A percentile compares a stretch with the other conserved stretches of the same genome.
Evolutionary conservation across 768 basidiomycete species (phyloP).

Genomic region (Termitomyces sp.): DNA sequence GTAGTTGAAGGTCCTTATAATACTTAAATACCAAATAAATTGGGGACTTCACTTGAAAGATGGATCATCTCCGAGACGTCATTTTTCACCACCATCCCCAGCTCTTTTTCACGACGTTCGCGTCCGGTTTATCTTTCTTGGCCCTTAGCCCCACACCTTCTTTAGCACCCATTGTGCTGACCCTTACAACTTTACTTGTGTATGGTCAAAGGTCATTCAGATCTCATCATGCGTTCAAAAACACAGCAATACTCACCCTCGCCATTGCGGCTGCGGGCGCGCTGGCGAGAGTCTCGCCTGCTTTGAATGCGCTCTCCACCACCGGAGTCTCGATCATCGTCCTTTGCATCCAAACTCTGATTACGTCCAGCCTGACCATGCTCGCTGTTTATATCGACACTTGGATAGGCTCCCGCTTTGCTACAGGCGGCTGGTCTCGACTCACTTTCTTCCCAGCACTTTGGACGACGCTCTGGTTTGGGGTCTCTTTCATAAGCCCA

Average conservation of each 20-base stretch:
- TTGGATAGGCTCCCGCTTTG: constrained; percentile 26
- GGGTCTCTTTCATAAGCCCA: constrained; percentile 53
- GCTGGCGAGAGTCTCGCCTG: constrained; percentile 39
- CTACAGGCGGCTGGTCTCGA: constrained; percentile 38
- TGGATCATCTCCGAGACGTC: constrained; percentile 21
- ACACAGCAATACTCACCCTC: constrained; percentile 30
- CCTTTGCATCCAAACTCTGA: constrained; percentile 36
- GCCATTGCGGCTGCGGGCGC: constrained; percentile 38
- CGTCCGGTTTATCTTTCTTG: constrained; percentile 20
- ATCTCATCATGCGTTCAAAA: constrained; percentile 13
- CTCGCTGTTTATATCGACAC: constrained; percentile 35
- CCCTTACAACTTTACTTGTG: constrained; percentile 30
- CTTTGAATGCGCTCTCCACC: constrained; percentile 54
- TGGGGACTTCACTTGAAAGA: constrained; percentile 5
- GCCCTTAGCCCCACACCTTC: constrained; percentile 23
- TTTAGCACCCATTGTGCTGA: constrained; percentile 18
- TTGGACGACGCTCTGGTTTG: constrained; percentile 65
- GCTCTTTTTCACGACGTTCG: constrained; percentile 20
- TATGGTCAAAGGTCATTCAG: constrained; percentile 36
- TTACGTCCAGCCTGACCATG: constrained; percentile 44
- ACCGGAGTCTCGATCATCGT: constrained; percentile 43
- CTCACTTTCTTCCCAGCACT: constrained; percentile 62
- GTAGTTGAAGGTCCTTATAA: no score
- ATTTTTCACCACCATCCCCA: constrained; percentile 27
- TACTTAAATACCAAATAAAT: not conserved